Evolutionary conservation across 805 yeast genomes (phyloP).

Genomic region (Yarrowia sp.): DNA sequence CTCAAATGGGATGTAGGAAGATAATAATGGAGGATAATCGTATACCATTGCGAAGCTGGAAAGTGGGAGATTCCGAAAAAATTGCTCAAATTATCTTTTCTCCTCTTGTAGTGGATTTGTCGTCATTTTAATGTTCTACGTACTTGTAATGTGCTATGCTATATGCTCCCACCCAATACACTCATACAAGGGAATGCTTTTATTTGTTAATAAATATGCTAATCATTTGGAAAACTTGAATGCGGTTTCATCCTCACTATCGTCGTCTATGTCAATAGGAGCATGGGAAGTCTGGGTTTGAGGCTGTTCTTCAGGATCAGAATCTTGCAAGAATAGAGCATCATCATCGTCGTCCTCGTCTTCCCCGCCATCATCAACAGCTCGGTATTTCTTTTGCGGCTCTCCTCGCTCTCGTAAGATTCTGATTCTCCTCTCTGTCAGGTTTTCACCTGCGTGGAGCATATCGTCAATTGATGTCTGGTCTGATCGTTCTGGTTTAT

Average conservation of each 20-base stretch:
- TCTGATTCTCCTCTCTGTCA: constrained; percentile 21
- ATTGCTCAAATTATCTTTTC: no score
- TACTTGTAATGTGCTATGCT: no score
- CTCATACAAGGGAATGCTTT: background rate
- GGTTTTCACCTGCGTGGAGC: constrained; percentile 12
- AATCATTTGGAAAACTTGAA: constrained; percentile 23
- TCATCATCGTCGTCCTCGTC: background rate
- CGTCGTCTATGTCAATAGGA: constrained; percentile 23
- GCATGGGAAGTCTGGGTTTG: background rate
- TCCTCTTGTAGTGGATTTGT: no score
- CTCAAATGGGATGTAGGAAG: background rate
- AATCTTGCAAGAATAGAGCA: constrained; percentile 12
- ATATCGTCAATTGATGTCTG: constrained; percentile 10
- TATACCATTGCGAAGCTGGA: no score
- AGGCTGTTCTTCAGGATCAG: background rate
- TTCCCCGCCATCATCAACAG: background rate
- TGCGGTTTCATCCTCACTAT: constrained; percentile 31
- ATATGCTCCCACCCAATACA: no score
- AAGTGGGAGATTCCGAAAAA: no score
- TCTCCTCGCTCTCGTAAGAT: constrained; percentile 12
- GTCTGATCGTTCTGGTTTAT: background rate
- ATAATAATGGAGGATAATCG: no score
- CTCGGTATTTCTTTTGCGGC: constrained; percentile 19
- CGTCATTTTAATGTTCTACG: no score
- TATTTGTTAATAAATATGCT: background rate